These are phyloP conservation scores for Colletotrichum gigasporum DNA, from an alignment of 2,329 filamentous ascomycete genomes.

Conservation along the genomic window DNA sequence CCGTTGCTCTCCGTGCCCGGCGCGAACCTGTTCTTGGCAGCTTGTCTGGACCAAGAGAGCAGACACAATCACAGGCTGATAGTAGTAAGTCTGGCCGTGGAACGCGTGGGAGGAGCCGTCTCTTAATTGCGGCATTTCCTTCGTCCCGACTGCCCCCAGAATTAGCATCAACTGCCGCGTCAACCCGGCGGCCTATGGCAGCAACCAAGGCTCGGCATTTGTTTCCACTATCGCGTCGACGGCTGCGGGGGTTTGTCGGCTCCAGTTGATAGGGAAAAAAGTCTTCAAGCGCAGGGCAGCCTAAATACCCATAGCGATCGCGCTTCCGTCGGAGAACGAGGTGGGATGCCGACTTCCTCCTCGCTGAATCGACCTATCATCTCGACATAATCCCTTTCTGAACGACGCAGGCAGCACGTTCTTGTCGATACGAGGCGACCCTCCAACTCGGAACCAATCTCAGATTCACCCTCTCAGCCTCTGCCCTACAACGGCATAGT, in stretches of 20 bases:
- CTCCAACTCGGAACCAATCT: conserved; percentile 3
- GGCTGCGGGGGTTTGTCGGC: not conserved
- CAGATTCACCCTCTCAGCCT: not conserved
- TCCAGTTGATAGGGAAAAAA: conserved; percentile 11
- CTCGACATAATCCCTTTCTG: not conserved
- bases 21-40: not conserved
- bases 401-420: not conserved
- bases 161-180: conserved; percentile 20
- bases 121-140: conserved; percentile 27
- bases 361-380: conserved; percentile 9
- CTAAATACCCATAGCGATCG: conserved; percentile 21
- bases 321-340: conserved; percentile 10
- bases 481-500: not conserved
- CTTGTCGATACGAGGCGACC: conserved; percentile 10
- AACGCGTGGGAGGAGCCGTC: conserved; percentile 1
- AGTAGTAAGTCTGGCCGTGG: not conserved
- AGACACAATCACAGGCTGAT: not conserved
- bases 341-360: conserved; percentile 1
- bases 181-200: conserved; percentile 1
- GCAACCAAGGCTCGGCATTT: conserved; percentile 3
- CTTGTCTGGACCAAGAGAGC: not conserved
- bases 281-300: conserved; percentile 19
- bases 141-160: not conserved
- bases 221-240: not conserved
- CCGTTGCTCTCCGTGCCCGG: conserved; percentile 3